A percentile compares a stretch with the other conserved stretches of the same genome.
These are phyloP conservation scores for Suillus subluteus DNA, from an alignment of 768 basidiomycete genomes.

Conservation along the genomic window DNA sequence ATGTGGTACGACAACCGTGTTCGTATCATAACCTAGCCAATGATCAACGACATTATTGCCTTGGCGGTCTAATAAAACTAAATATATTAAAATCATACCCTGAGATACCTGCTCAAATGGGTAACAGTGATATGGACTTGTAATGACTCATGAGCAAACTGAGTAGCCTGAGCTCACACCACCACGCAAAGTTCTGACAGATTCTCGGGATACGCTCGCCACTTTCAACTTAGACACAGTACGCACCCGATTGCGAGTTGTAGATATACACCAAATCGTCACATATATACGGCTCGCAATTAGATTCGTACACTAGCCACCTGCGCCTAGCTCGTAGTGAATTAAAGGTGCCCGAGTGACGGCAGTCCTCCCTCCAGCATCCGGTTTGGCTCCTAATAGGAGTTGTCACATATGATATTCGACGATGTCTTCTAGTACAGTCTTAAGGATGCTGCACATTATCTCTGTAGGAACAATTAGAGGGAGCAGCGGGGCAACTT, in stretches of 20 bases:
- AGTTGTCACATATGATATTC: no score
- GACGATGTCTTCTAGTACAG: no score
- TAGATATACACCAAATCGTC: neutral
- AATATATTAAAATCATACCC: neutral
- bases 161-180: neutral
- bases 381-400: no score
- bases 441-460: no score
- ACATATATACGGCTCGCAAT: neutral
- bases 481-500: neutral
- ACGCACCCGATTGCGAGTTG: neutral
- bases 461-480: neutral
- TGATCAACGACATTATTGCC: neutral
- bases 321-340: neutral
- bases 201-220: neutral
- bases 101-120: neutral
- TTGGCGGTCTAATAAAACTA: neutral
- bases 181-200: neutral
- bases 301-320: neutral
- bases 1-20: neutral
- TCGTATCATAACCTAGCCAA: neutral
- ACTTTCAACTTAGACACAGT: neutral
- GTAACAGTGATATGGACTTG: neutral
- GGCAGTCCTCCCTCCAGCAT: no score
- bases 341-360: neutral
- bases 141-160: neutral